Base-by-base conservation (phyloP, 2,329 filamentous ascomycete species). In the Aspergillus sp. region DNA sequence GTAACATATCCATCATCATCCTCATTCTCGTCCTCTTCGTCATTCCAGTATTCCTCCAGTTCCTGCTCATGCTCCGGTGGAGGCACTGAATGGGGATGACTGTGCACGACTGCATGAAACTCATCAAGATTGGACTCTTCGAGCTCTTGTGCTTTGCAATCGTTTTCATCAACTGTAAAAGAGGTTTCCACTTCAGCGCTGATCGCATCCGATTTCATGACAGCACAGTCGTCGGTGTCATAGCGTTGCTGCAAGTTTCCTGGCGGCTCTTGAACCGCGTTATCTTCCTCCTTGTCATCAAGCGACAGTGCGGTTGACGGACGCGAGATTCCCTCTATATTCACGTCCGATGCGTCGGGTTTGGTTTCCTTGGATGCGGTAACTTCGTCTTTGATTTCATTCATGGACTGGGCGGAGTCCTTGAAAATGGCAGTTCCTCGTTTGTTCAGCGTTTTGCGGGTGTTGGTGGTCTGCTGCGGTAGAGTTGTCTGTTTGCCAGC, bases 1-100 rank as follows among this genome's bases (percentile, higher is more conserved):
- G 86, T 90, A 49, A 85, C 85, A 57, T 83, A 84, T 19, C 79
- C 81, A 62, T 84, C 81, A n/a, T 83, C 80, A 62, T 84, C 81
- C n/a, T 83, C 80, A 45, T 83, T 81, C 51, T 81, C 82, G 53
- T 90, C 88, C 10, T 87, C 86, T 22, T 91, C 85, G 13, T 86
- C 78, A 20, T 88, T 84, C 84, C 84, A 89, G 58, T 84, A 86
- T 63, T 90, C 86, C 57, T 88, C 85, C 0, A 77, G 69, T 55
- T 84, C 82, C 6, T 20, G 37, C 5, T 39, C 17, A 20, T 12
- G 10, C 23, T 17, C 23, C 30, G 37, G 35, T 32, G 37, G 30
- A 33, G 22, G 23, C n/a, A 27, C n/a, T 27, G n/a, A 25, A 10
- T 43, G 13, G 25, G 41, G 12, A n/a, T n/a, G n/a, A 19, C 27